These are phyloP conservation scores for Malbranchea zuffiana DNA, from an alignment of 2,329 filamentous ascomycete genomes.

Conservation along the genomic window DNA sequence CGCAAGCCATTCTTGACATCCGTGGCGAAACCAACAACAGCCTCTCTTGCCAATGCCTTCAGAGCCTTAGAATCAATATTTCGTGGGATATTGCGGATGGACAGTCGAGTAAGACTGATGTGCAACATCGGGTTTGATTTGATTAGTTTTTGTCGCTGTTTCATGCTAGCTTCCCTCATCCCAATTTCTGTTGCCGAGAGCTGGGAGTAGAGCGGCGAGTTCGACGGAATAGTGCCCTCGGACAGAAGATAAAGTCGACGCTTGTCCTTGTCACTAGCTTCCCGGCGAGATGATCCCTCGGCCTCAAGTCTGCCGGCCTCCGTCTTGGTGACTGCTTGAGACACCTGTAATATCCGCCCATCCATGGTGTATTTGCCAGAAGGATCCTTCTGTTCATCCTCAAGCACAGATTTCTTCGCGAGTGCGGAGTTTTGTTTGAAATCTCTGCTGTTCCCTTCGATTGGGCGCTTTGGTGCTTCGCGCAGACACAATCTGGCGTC, in stretches of 20 bases:
- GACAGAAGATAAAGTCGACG: constrained; percentile 75
- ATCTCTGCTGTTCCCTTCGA: constrained; percentile 32
- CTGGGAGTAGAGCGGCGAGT: constrained; percentile 63
- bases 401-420: constrained; percentile 70
- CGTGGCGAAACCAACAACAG: constrained; percentile 85
- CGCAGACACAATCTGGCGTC: constrained; percentile 69
- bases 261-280: constrained; percentile 72
- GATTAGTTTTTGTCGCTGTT: constrained; percentile 80
- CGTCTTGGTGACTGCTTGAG: constrained; percentile 71
- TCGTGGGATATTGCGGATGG: constrained; percentile 80
- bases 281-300: constrained; percentile 51
- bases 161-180: constrained; percentile 76
- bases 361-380: constrained; percentile 82
- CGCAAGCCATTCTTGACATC: constrained; percentile 74
- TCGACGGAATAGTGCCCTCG: constrained; percentile 72
- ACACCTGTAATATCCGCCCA: constrained; percentile 73
- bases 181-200: constrained; percentile 70
- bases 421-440: constrained; percentile 30
- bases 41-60: constrained; percentile 80
- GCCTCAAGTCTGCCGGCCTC: constrained; percentile 68
- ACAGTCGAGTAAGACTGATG: constrained; percentile 78
- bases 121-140: constrained; percentile 84
- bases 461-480: constrained; percentile 51
- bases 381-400: constrained; percentile 73
- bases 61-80: constrained; percentile 75